Base-by-base conservation (phyloP, 2,329 filamentous ascomycete genomes). In the Pseudogymnoascus destructans region DNA sequence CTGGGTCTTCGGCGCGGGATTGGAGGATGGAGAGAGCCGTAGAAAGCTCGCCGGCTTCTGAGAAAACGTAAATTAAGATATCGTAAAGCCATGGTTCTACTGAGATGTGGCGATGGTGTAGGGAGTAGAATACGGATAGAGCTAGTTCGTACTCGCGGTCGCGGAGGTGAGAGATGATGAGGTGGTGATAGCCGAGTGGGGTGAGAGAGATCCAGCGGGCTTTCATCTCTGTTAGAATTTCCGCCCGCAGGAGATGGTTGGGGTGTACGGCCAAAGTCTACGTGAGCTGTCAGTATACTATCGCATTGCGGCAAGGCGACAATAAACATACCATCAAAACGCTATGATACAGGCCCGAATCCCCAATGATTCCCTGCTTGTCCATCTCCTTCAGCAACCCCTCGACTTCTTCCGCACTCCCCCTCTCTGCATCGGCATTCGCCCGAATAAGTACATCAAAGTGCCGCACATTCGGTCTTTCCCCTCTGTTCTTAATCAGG, bases 81-180 rank as follows among this genome's bases (percentile, higher is more conserved):
- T 91, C 86, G 66, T 85, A 85, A 6, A 95, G 75, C 90, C 90
- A 96, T 0, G 75, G 67, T 27, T 85, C 78, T 3, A 91, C 72
- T 1, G 65, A 66, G 0, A 80, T 73, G 2, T 76, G 74, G 55
- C 79, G 75, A 57, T 75, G 72, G 40, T 81, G 73, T 77, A 95
- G 81, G 19, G 79, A 72, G 35, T 88, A 84, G 40, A 95, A 71
- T 63, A 81, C 81, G 57, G 80, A 76, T 59, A 95, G 74, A 1
- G 89, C 91, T 62, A 91, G 74, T 72, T 97, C 93, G 62, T 89
- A 84, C 65, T 95, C 86, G 0, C 83, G 81, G 65, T 96, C 91
- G 17, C 90, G 80, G 33, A 97, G 75, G 60, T 95, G 72, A 0
- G 89, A 89, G 8, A 89, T 73, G 1, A 86, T 79, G 17, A 95